A percentile compares a stretch with the other conserved stretches of the same genome.
Conservation (phyloP, 2,329 filamentous ascomycete genomes). For the Immersiporthe knoxdaviesiana region DNA sequence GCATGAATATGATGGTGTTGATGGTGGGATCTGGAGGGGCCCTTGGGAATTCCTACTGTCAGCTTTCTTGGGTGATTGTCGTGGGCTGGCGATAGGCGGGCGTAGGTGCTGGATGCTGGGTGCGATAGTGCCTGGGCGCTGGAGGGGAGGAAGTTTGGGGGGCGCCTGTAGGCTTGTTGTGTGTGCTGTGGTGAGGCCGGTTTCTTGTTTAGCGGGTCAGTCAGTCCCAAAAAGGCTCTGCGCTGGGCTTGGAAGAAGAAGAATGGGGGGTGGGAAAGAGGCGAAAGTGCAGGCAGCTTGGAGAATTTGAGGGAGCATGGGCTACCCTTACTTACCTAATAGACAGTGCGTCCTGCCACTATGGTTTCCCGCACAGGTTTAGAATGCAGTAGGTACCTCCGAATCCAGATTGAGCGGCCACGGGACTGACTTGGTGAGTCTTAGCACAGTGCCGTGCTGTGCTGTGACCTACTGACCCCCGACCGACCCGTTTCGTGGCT, state of each 20-base stretch:
- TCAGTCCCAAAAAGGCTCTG: slow-evolving; percentile 4
- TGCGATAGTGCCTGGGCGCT: slow-evolving; percentile 4
- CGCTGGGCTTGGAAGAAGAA: not conserved
- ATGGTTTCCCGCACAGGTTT: not conserved
- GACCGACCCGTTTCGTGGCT: slow-evolving; percentile 1
- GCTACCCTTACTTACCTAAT: slow-evolving; percentile 13
- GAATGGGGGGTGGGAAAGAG: not conserved
- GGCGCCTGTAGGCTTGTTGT: not conserved
- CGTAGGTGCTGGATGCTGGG: slow-evolving; percentile 5
- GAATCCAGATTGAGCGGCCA: slow-evolving; percentile 6
- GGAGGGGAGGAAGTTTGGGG: not conserved
- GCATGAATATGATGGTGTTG: slow-evolving; percentile 47
- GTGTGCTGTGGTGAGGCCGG: not conserved
- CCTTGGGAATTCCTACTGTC: not conserved
- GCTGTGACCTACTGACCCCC: slow-evolving; percentile 7
- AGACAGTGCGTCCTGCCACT: slow-evolving; percentile 5
- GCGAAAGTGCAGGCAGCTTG: slow-evolving; percentile 11
- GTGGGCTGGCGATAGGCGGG: slow-evolving; percentile 8
- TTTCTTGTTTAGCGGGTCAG: slow-evolving; percentile 21
- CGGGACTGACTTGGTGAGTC: slow-evolving; percentile 11
- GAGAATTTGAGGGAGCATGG: slow-evolving; percentile 14
- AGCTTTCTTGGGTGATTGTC: slow-evolving; percentile 12
- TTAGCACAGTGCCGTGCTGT: slow-evolving; percentile 10
- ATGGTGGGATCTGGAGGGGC: slow-evolving; percentile 19
- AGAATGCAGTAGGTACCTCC: slow-evolving; percentile 4